phyloP scores from a whole-genome alignment of 2,329 filamentous ascomycete species.

The Epichloe elymi region DNA sequence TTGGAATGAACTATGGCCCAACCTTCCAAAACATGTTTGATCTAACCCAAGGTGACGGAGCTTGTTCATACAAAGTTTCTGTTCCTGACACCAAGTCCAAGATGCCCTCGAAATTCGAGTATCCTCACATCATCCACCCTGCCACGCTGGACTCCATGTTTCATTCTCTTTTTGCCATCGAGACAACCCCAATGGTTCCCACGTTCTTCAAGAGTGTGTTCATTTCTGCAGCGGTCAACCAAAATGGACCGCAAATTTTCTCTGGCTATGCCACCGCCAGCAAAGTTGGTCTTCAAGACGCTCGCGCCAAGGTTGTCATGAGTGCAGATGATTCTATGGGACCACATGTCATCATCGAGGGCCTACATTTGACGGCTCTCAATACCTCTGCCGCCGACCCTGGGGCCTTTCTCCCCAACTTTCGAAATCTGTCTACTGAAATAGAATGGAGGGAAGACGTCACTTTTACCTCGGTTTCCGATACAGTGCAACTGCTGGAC shows the following conservation, averaged over 20 bases:
- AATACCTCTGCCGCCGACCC: conserved; percentile 12
- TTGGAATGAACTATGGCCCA: conserved; percentile 38
- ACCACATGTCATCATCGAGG: conserved; percentile 29
- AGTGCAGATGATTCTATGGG: conserved; percentile 18
- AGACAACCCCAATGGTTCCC: conserved; percentile 35
- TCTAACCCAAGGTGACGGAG: conserved; percentile 17
- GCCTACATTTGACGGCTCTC: conserved; percentile 29
- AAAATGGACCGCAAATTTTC: conserved; percentile 21
- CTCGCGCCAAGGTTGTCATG: conserved; percentile 31
- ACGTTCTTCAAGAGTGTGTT: conserved; percentile 32
- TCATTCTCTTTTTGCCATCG: conserved; percentile 35
- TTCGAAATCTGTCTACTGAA: conserved; percentile 35
- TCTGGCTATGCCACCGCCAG: conserved; percentile 27
- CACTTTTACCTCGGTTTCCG: conserved; percentile 10
- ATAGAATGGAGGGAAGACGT: conserved; percentile 33
- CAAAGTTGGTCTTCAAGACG: conserved; percentile 22
- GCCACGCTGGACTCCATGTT: conserved; percentile 43
- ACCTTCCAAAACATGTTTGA: conserved; percentile 35
- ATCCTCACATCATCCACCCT: conserved; percentile 42
- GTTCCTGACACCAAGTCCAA: conserved; percentile 35
- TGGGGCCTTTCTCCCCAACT: conserved; percentile 31
- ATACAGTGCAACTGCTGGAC: conserved; percentile 16
- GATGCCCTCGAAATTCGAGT: conserved; percentile 42
- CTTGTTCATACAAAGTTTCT: conserved; percentile 25
- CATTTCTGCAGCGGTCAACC: conserved; percentile 26